Base-by-base conservation (phyloP, 2,329 filamentous ascomycete genomes). In the Lasiodiplodia sp. region DNA sequence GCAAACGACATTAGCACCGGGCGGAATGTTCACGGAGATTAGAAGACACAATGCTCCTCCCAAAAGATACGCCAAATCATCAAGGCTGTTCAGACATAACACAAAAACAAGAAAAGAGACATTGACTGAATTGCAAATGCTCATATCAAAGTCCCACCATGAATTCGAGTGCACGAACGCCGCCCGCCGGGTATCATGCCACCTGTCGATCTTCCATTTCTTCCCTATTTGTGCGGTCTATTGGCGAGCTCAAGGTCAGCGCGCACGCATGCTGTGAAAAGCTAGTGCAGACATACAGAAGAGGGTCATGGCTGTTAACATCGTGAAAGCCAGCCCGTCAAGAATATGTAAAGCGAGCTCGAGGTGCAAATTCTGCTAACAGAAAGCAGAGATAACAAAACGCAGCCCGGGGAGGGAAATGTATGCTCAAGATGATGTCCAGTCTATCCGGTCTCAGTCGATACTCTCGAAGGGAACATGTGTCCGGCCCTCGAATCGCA, bases 391-490 rank as follows among this genome's bases (percentile, higher is more conserved):
- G 38, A 67, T 51, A 12, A 55, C 28, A 57, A n/a, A 37, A n/a
- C n/a, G 52, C 52, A 16, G 38, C 64, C 21, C 11, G 34, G 11
- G 21, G 44, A 21, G 5, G 8, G n/a, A 34, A 21, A 44, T 44
- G 44, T 11, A 18, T 28, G 8, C 25, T 10, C 25, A 38, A 16
- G 25, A n/a, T 34, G 21, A 40, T 25, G 23, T 34, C 12, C 49
- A 56, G 14, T 38, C 7, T 18, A 47, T 12, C 16, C 10, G 12
- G 18, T 14, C 18, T 68, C 67, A 68, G 16, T 68, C 58, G 14
- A 64, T 53, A 51, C 53, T 58, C 21, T 64, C 52, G 23, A 68
- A 68, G 5, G 67, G 67, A 1, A 58, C 49, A 28, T 68, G 37
- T 12, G 21, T 53, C 7, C 67, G 57, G 5, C 67, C 67, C 25